Conservation (phyloP, 2,329 filamentous ascomycete genomes). For the Daldinia sp. region DNA sequence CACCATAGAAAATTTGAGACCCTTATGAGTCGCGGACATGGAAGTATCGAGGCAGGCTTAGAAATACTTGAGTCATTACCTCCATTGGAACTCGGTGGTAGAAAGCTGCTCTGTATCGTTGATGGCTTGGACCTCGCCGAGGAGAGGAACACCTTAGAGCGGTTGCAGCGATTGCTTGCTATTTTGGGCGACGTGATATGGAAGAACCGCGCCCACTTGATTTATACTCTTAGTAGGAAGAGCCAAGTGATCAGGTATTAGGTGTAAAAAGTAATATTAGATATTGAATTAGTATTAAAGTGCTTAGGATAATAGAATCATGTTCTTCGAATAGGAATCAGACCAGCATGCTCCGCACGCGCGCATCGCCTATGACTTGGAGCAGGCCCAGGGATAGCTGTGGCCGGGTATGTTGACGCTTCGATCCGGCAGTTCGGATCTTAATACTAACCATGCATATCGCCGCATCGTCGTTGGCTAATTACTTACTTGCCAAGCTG, state of each 20-base stretch:
- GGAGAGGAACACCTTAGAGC: neutral
- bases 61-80: neutral
- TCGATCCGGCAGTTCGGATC: constrained; percentile 34
- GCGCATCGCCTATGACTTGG: neutral
- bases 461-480: constrained; percentile 11
- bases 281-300: neutral
- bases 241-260: neutral
- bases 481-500: constrained; percentile 10
- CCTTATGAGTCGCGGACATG: neutral
- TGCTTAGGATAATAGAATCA: neutral
- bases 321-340: too few relatives aligned
- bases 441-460: constrained; percentile 5
- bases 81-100: neutral
- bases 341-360: neutral
- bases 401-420: neutral
- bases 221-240: neutral
- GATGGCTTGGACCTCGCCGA: neutral
- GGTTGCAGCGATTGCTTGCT: neutral
- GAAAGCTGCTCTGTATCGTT: neutral
- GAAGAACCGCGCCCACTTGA: neutral
- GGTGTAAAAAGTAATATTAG: neutral
- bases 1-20: neutral
- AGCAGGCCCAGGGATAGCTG: neutral
- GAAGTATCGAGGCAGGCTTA: neutral
- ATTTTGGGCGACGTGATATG: neutral